These are phyloP conservation scores for Candida vartiovaarae DNA, from an alignment of 805 yeast genomes.

Conservation along the genomic window DNA sequence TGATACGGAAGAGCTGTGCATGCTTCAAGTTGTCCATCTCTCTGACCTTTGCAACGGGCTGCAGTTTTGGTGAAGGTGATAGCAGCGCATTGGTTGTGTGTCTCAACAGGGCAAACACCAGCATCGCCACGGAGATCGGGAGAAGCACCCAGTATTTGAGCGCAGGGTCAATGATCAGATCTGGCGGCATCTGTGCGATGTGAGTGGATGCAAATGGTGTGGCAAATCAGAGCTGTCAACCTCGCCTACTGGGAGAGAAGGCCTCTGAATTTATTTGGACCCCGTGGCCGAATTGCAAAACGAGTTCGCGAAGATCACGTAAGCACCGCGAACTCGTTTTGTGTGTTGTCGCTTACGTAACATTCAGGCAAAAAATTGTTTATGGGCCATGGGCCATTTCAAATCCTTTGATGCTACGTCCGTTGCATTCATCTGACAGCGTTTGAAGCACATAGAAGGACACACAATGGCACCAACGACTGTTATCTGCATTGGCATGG, in stretches of 20 bases:
- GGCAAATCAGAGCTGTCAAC: too few relatives aligned
- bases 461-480: slow-evolving; percentile 31
- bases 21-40: slow-evolving; percentile 61
- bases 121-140: slow-evolving; percentile 88
- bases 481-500: slow-evolving; percentile 55
- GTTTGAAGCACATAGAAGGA: background rate
- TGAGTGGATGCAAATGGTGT: too few relatives aligned
- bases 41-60: slow-evolving; percentile 41
- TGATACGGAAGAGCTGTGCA: slow-evolving; percentile 49
- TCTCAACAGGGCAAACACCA: slow-evolving; percentile 74
- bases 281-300: too few relatives aligned
- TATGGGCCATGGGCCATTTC: too few relatives aligned
- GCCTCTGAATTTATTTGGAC: too few relatives aligned
- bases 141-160: slow-evolving; percentile 84
- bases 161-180: slow-evolving; percentile 68
- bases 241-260: background rate
- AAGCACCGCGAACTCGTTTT: too few relatives aligned
- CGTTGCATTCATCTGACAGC: too few relatives aligned
- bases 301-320: too few relatives aligned
- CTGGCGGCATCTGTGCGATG: slow-evolving; percentile 31
- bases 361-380: too few relatives aligned
- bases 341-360: too few relatives aligned
- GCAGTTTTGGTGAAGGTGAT: slow-evolving; percentile 47
- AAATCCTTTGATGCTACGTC: too few relatives aligned
- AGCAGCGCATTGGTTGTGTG: slow-evolving; percentile 59